phyloP scores from a whole-genome alignment of 208 protist genomes.

The Wallacemonas collosoma region DNA sequence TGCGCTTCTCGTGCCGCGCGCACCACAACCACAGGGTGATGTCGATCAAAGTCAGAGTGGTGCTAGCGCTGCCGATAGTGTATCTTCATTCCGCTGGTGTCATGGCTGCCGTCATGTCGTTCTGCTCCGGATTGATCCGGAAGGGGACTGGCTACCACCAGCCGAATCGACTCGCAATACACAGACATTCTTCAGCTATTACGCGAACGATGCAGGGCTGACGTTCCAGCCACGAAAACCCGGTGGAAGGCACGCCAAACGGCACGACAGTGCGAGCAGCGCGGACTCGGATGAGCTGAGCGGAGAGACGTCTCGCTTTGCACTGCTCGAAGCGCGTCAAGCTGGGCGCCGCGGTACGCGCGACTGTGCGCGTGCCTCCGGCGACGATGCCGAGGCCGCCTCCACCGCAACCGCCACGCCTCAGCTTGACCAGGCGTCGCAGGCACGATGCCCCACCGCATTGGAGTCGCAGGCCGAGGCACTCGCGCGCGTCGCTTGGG shows the following conservation, averaged over 20 bases:
- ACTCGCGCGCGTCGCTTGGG: not conserved
- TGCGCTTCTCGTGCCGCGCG: not conserved
- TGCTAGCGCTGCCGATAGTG: too few species aligned
- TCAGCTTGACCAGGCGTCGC: too few species aligned
- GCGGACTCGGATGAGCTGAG: not conserved
- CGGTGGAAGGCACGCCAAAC: not conserved
- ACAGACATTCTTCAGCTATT: conserved; percentile 38
- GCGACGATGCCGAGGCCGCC: not conserved
- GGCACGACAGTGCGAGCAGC: not conserved
- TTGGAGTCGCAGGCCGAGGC: not conserved
- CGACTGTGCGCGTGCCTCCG: not conserved
- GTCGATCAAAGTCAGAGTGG: too few species aligned
- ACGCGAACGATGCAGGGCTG: conserved; percentile 14
- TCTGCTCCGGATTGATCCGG: conserved; percentile 57
- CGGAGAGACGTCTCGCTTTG: conserved; percentile 13
- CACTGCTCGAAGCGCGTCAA: conserved; percentile 9
- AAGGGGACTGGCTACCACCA: conserved; percentile 49
- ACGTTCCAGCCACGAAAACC: not conserved
- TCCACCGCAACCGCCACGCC: not conserved
- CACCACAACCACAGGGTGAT: not conserved
- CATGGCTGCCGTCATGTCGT: conserved; percentile 27
- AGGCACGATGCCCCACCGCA: not conserved
- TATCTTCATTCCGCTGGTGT: not conserved
- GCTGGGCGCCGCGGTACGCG: conserved; percentile 9
- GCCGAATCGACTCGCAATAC: conserved; percentile 29